Evolutionary conservation across 257 asterid genomes (phyloP), one percentile per base, ranked within the genome.

Genomic region (Echites panduratus): DNA sequence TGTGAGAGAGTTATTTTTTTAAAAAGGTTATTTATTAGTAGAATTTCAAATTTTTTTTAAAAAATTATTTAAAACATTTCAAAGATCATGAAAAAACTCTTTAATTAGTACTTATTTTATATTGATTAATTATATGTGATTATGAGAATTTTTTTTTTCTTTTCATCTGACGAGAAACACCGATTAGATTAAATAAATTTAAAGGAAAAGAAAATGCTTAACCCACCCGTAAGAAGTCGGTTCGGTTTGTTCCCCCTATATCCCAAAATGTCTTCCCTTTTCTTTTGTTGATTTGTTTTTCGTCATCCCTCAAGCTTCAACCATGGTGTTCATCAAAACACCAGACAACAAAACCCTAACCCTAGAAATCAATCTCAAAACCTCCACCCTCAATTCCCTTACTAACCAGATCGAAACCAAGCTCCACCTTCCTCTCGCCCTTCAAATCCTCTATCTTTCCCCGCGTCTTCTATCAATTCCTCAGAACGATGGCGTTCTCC

Each of bases 281-380:
- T 56, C 13, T 56, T 13, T 32, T 9, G 62, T 32, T 9, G 62
- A 22, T 22, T n/a, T 56, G 29, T 2, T 56, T 14, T 9, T 56
- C 62, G 27, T 22, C 32, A 22, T 56, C 6, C 20, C 40, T 1
- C 16, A 58, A 58, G 27, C 69, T 22, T 7, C 62, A 41, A 13
- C 20, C 26, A 90, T 87, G 92, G 94, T 91, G 72, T 90, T 87
- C 74, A 70, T 91, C 49, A 83, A 77, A 72, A 75, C 87, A 24
- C 88, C 89, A 2, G 79, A 84, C 27, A 62, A 69, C 84, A 74
- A 80, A 88, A 91, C 93, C 88, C 87, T 88, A 85, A 54, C 72
- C 68, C 74, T 89, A 44, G 59, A 84, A 74, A 75, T 89, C 67
- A 83, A 85, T 67, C 90, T 96, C n/a, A 49, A 75, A 56, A 66